Conservation (phyloP, 345 rosid species). For the Citrus inodora region DNA sequence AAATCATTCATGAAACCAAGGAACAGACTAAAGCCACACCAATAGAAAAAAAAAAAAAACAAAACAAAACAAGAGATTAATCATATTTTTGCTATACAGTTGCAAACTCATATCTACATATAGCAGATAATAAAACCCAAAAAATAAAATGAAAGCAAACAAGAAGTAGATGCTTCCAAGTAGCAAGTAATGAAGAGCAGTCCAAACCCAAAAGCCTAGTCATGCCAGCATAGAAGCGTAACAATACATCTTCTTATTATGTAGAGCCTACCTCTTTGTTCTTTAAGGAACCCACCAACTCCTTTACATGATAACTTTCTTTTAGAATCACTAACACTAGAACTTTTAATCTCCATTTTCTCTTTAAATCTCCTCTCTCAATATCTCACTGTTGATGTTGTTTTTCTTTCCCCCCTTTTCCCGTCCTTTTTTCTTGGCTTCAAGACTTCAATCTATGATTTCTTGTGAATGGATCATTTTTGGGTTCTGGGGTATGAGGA, state of each 20-base stretch:
- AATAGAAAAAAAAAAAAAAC: too few relatives aligned
- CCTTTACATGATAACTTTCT: conserved; percentile 39
- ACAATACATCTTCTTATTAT: conserved; percentile 53
- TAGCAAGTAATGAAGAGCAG: conserved; percentile 5
- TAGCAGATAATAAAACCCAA: neutral
- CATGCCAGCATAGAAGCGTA: conserved; percentile 58
- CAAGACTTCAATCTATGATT: neutral
- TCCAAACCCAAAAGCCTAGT: conserved; percentile 13
- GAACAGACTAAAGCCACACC: neutral
- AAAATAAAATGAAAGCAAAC: neutral
- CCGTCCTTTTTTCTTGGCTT: neutral
- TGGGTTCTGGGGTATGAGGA: conserved; percentile 4
- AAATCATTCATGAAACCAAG: conserved; percentile 1
- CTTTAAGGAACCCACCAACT: conserved; percentile 37
- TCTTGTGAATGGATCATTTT: conserved; percentile 13
- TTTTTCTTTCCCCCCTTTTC: neutral
- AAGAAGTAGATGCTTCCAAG: neutral
- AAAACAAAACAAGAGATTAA: neutral
- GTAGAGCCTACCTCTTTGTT: conserved; percentile 51
- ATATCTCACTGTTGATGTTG: too few relatives aligned
- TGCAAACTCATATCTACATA: neutral
- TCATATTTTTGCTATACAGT: conserved; percentile 6
- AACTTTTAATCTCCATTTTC: conserved; percentile 29
- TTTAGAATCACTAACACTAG: conserved; percentile 29
- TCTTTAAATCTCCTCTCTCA: neutral